phyloP scores from a whole-genome alignment of 805 yeast genomes.

The Kregervanrija delftensis region DNA sequence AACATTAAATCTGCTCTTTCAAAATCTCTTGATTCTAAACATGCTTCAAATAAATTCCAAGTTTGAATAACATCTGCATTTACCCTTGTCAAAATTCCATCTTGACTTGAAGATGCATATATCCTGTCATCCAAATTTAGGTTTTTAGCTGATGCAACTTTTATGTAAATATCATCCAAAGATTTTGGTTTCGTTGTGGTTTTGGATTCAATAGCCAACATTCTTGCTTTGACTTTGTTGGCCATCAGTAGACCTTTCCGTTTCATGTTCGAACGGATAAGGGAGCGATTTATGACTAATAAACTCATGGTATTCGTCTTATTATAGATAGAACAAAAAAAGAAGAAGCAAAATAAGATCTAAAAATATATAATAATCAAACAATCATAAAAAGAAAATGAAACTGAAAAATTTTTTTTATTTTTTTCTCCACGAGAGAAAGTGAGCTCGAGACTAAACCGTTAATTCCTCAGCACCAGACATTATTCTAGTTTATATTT shows the following conservation, averaged over 20 bases:
- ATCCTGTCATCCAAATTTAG: constrained; percentile 6
- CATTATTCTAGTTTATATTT: not conserved
- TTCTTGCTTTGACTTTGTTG: not conserved
- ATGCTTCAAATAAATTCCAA: constrained; percentile 76
- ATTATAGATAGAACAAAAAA: no score
- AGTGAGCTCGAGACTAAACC: not conserved
- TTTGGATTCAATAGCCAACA: constrained; percentile 10
- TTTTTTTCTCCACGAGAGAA: constrained; percentile 1
- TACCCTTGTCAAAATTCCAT: constrained; percentile 22
- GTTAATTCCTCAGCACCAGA: not conserved
- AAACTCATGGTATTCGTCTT: no score
- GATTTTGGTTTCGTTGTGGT: constrained; percentile 10
- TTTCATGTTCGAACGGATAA: no score
- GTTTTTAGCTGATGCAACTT: not conserved
- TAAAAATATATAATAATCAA: no score
- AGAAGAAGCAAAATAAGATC: no score
- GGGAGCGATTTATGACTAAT: no score
- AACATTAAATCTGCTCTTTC: constrained; percentile 66
- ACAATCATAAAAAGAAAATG: no score
- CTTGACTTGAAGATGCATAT: constrained; percentile 18
- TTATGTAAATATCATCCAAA: constrained; percentile 15
- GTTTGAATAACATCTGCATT: constrained; percentile 19
- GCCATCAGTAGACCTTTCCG: no score
- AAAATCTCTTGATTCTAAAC: constrained; percentile 57
- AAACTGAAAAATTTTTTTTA: not conserved